Conservation (phyloP, 2,329 filamentous ascomycete genomes). For the Nectriaceae sp. region DNA sequence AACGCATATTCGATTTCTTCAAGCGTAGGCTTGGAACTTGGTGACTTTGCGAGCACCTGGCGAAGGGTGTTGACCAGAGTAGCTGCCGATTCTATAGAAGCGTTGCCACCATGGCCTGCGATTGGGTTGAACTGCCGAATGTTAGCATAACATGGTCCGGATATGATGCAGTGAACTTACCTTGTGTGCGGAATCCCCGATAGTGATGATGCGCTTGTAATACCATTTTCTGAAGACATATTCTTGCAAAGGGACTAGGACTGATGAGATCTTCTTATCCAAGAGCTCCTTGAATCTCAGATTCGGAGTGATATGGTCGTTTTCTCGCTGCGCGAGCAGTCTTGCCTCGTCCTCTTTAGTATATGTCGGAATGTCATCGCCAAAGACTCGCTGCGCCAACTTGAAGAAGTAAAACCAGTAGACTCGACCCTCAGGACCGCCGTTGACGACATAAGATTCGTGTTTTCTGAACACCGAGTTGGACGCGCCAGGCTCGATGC, state of each 20-base stretch:
- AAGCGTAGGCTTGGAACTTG: neutral
- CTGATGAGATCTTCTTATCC: slow-evolving; percentile 24
- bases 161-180: slow-evolving; percentile 5
- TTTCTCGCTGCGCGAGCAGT: neutral
- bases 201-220: slow-evolving; percentile 38
- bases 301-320: slow-evolving; percentile 1
- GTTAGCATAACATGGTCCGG: neutral
- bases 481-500: neutral
- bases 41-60: neutral
- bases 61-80: slow-evolving; percentile 3
- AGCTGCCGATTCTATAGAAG: slow-evolving; percentile 6
- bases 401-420: slow-evolving; percentile 13
- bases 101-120: slow-evolving; percentile 10
- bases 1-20: slow-evolving; percentile 4
- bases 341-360: slow-evolving; percentile 3
- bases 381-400: slow-evolving; percentile 1
- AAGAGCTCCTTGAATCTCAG: slow-evolving; percentile 6
- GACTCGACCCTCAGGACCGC: slow-evolving; percentile 43
- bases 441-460: slow-evolving; percentile 2
- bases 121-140: slow-evolving; percentile 6
- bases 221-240: slow-evolving; percentile 41
- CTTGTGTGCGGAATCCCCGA: slow-evolving; percentile 47
- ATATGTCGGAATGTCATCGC: slow-evolving; percentile 8
- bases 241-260: slow-evolving; percentile 36
- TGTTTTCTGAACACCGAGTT: slow-evolving; percentile 4